Evolutionary conservation across 176 grass and related monocot genomes (phyloP).

Genomic region (Guadua angustifolia): DNA sequence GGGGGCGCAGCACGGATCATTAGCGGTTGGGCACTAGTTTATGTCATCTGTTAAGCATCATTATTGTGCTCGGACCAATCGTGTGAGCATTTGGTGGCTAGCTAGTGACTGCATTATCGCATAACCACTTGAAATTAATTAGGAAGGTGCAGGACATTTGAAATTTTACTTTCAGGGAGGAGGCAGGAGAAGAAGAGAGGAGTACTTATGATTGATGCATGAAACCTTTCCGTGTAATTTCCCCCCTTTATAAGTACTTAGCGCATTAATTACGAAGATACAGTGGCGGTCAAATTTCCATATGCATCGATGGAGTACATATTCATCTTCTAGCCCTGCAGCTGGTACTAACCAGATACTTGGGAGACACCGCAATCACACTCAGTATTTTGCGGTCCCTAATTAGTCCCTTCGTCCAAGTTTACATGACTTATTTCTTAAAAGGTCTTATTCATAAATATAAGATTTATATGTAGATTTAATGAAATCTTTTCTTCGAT

Average conservation of each 20-base stretch:
- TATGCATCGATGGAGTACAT: background rate
- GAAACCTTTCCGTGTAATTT: background rate
- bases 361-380: no score
- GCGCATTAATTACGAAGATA: background rate
- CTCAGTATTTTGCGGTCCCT: no score
- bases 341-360: no score
- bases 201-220: no score
- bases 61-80: slow-evolving; percentile 47
- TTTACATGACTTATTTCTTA: no score
- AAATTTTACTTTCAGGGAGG: slow-evolving; percentile 23
- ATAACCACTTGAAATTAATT: slow-evolving; percentile 50
- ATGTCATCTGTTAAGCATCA: slow-evolving; percentile 43
- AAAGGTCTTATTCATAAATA: no score
- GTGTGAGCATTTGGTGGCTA: slow-evolving; percentile 37
- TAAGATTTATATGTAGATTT: no score
- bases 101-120: slow-evolving; percentile 32
- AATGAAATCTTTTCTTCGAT: no score
- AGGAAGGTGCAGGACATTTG: background rate
- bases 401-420: no score
- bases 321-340: background rate
- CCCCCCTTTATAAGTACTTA: background rate
- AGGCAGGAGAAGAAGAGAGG: no score
- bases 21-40: slow-evolving; percentile 51
- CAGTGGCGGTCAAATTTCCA: background rate
- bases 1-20: slow-evolving; percentile 45